Evolutionary conservation across 805 yeast species (phyloP), one percentile per base, ranked within the genome.

Genomic region (Kodamaea jinghongensis): DNA sequence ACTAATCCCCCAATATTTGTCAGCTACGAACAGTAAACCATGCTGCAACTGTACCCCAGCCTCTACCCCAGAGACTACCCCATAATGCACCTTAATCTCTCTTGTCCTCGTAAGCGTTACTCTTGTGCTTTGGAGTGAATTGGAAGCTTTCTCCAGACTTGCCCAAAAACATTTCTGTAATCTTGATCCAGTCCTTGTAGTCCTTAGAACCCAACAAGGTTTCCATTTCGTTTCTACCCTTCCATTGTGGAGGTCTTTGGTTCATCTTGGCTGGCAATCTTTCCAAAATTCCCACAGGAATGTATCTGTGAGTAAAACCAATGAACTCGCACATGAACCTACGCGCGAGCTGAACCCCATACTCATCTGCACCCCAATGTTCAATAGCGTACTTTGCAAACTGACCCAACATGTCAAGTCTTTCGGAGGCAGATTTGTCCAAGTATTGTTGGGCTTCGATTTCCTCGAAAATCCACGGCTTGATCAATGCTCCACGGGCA

Each of bases 381-480:
- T 88, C 88, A 49, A 93, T 71, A 0, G 99, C 97, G 58, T 69
- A 86, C 39, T 81, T 66, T 3, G 95, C 79, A 58, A 81, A 93
- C 37, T 73, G 75, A 47, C 71, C 70, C 52, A 91, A 61, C 31
- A 83, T 77, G 27, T 82, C 95, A 41, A 93, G 75, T 61, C 99
- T 78, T 64, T 93, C 97, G 14, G 83, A 70, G n/a, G 96, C 82
- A 2, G 87, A 71, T 66, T 91, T 93, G 61, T 93, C 99, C 46
- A 93, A 64, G 60, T 88, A 81, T 62, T 93, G 98, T 52, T 81
- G 79, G 5, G 91, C 72, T 43, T 91, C 95, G 41, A 93, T 78
- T 65, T 93, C 99, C 67, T 93, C 97, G 52, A 91, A 93, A 37
- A 93, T 86, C 99, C 99, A 93, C 26, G 99, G 99, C 65, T 93